These are phyloP conservation scores for Ambrosia trifida DNA, from an alignment of 129 eudicot genomes.

Conservation along the genomic window DNA sequence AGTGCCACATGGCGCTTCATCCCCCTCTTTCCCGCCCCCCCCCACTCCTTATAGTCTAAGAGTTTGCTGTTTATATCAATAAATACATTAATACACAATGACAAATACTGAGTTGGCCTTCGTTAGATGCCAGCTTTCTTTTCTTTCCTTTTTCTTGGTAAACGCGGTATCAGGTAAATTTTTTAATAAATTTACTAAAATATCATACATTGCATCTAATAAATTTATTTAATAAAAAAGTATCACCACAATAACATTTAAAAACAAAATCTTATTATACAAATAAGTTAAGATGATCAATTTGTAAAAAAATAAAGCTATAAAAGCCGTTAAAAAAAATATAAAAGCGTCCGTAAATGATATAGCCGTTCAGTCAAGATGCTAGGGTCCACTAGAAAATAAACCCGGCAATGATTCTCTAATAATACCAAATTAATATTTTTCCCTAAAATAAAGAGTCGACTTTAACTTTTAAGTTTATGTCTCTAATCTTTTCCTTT, in stretches of 20 bases:
- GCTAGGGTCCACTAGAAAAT: conserved; percentile 4
- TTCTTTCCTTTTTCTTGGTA: background rate
- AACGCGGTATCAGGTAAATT: background rate
- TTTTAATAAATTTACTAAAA: no score
- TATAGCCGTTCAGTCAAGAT: conserved; percentile 10
- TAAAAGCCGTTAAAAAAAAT: background rate
- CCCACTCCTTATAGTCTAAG: no score
- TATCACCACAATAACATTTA: no score
- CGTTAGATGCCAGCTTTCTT: background rate
- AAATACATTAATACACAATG: background rate
- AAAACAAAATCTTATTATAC: no score
- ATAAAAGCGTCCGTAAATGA: background rate
- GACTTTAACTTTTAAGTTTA: conserved; percentile 8
- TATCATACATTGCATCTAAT: background rate
- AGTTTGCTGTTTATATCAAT: no score
- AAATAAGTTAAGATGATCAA: background rate
- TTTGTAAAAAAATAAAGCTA: background rate
- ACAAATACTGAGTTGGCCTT: background rate
- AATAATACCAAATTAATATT: conserved; percentile 12
- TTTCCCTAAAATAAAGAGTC: background rate
- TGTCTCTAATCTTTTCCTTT: background rate
- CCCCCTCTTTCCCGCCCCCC: no score
- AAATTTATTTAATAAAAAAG: no score
- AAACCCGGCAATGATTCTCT: background rate
- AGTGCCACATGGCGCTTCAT: no score